phyloP scores from a whole-genome alignment of 2,329 filamentous ascomycete species.

The Akanthomyces dipterigenus region DNA sequence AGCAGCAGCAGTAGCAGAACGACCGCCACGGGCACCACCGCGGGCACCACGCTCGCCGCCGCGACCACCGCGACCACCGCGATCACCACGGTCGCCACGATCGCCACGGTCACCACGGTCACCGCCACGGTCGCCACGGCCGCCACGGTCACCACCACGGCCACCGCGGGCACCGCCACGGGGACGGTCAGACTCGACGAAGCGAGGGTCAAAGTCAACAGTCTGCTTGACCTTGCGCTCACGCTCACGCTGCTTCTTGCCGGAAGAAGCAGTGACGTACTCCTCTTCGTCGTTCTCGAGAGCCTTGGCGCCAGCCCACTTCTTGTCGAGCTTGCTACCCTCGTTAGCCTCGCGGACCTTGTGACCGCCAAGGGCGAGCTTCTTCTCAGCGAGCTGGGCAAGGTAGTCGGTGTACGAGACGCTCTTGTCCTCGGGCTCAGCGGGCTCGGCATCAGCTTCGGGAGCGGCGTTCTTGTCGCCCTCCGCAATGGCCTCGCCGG shows the following conservation, averaged over 20 bases:
- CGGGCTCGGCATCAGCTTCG: constrained; percentile 37
- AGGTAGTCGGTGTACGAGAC: constrained; percentile 89
- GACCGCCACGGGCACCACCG: constrained; percentile 31
- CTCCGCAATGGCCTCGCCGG: constrained; percentile 82
- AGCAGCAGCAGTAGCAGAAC: constrained; percentile 32
- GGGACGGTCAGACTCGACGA: constrained; percentile 60
- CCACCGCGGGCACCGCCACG: constrained; percentile 47
- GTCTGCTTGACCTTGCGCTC: constrained; percentile 88
- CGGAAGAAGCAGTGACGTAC: constrained; percentile 66
- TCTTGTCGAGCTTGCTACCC: constrained; percentile 79
- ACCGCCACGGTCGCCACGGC: constrained; percentile 26
- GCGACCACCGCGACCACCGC: constrained; percentile 36
- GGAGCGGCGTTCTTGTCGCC: constrained; percentile 65
- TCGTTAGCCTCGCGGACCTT: constrained; percentile 88
- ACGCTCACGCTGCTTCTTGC: constrained; percentile 79
- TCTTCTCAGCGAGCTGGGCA: constrained; percentile 65
- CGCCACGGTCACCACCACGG: constrained; percentile 38
- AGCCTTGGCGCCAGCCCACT: constrained; percentile 81
- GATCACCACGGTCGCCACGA: constrained; percentile 31
- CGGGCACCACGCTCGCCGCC: constrained; percentile 28
- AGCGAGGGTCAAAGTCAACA: constrained; percentile 82
- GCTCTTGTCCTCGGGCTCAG: constrained; percentile 75
- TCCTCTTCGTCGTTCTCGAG: constrained; percentile 62
- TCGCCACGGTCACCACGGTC: constrained; percentile 36
- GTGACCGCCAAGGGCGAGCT: constrained; percentile 56